Base-by-base conservation (phyloP, 2,329 filamentous ascomycete species). In the Microcyclosporella mali region DNA sequence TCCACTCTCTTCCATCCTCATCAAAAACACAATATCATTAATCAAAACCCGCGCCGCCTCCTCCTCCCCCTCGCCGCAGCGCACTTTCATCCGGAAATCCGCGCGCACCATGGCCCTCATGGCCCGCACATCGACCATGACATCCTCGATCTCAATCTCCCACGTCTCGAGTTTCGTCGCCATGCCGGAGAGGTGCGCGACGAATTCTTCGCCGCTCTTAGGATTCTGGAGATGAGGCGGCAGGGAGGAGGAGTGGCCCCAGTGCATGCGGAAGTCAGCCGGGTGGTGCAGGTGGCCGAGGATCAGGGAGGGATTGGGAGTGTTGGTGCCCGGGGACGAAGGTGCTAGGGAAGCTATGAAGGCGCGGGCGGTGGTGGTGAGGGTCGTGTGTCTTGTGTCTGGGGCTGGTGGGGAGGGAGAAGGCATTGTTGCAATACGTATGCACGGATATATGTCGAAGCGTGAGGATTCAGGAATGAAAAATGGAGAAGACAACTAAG, bases 1-100 rank as follows among this genome's bases (percentile, higher is more conserved):
- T 19, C 52, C 50, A 25, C 16, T 38, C 19, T 51, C 53, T 42
- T 52, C 48, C 46, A 66, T 49, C n/a, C 47, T 53, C 42, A 65
- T 39, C 45, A 56, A 51, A 55, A 62, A 64, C 11, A 65, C 7
- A 12, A 66, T 40, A 41, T 66, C 63, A 45, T 64, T 63, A 35
- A 59, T 31, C 21, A 57, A 56, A 15, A 19, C 15, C 18, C 53
- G 45, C 10, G 40, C 44, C 16, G 43, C 49, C 56, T 21, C n/a
- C n/a, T n/a, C n/a, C n/a, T n/a, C n/a, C n/a, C n/a, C n/a, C n/a
- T n/a, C n/a, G n/a, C n/a, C n/a, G n/a, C n/a, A n/a, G n/a, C n/a
- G 49, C 51, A 18, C 41, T 6, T 25, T 35, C 59, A 65, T 64
- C 11, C 36, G 47, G 42, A 59, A 63, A 6, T 53, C 50, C 6